Base-by-base conservation (phyloP, 805 yeast species). In the Candida vartiovaarae region DNA sequence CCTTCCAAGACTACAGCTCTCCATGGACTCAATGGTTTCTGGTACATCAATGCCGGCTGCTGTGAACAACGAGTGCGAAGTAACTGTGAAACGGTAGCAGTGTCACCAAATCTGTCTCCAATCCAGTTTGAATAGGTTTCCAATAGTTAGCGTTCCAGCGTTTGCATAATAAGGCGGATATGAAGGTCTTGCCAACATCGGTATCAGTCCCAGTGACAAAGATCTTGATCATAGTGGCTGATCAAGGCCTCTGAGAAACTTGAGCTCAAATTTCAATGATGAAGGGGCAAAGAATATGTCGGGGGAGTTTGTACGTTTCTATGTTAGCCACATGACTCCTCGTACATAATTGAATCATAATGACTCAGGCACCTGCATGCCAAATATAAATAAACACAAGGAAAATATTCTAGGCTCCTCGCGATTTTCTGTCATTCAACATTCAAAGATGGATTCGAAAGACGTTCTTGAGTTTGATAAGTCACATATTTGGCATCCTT, bases 141-240 rank as follows among this genome's bases (percentile, higher is more conserved):
- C 65, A 61, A 42, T 61, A 61, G 25, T 53, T 47, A 3, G 59
- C 55, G 11, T 43, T 42, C 64, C 64, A 61, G 30, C 49, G 51
- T 31, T 51, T 47, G 15, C 49, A 55, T 25, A 61, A 43, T 26
- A 61, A 37, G 2, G 61, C 43, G 11, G 62, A 52, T 5, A 60
- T 44, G 46, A 59, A 57, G 15, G 65, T 61, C 38, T 61, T 61
- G 5, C 65, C 65, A 30, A 61, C 62, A 42, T 61, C 65, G 0
- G 65, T 61, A 42, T 59, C 65, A 7, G 64, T 60, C n/a, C 65
- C 64, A 4, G 65, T 60, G 4, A 61, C 52, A 35, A 61, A 61
- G 11, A 61, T 47, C 8, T 25, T 36, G 23, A 43, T 6, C 42
- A 56, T 8, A 15, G 26, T 6, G 23, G 24, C 3, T 4, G 23